Base-by-base conservation (phyloP, 129 eudicot species). In the Lactuca sativa region DNA sequence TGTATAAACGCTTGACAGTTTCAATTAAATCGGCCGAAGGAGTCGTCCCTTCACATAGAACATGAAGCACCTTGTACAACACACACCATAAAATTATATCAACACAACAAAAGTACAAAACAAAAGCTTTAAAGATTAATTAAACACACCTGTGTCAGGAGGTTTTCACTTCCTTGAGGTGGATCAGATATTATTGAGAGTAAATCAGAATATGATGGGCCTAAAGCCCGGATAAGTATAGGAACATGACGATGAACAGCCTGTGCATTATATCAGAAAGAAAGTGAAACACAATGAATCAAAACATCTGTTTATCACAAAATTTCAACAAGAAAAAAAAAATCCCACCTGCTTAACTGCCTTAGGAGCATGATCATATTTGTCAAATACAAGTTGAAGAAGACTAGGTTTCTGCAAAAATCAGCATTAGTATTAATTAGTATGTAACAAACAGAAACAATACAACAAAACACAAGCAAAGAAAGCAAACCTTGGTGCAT, bases 181-280 rank as follows among this genome's bases (percentile, higher is more conserved):
- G 99, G 99, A 82, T 90, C 82, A 56, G 97, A 87, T 67, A 95
- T 95, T 82, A 95, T 90, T 31, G 59, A 76, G 62, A 90, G 97
- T 81, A 95, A 63, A 66, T 95, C 92, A 0, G 88, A 76, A 82
- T 77, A 82, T 38, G 96, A 90, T 37, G 99, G 80, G 36, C 89
- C 97, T 54, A 90, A 75, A 62, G 95, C 82, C 86, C 99, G 86
- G 40, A 90, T 82, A 66, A 90, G 85, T 76, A 83, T 75, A 70
- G 95, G 88, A 51, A 90, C 84, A 77, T 90, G 97, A 59, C 95
- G 97, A 84, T 87, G 93, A 40, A 95, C 73, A 76, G 90, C 99
- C 99, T 95, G 83, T 44, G 0, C 4, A 44, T 40, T 40, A 40
- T 40, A 40, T 40, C 38, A 36, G 9, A 38, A 56, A 56, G 3